phyloP scores from a whole-genome alignment of 2,329 filamentous ascomycete genomes.

The Ophiostoma fasciatum region DNA sequence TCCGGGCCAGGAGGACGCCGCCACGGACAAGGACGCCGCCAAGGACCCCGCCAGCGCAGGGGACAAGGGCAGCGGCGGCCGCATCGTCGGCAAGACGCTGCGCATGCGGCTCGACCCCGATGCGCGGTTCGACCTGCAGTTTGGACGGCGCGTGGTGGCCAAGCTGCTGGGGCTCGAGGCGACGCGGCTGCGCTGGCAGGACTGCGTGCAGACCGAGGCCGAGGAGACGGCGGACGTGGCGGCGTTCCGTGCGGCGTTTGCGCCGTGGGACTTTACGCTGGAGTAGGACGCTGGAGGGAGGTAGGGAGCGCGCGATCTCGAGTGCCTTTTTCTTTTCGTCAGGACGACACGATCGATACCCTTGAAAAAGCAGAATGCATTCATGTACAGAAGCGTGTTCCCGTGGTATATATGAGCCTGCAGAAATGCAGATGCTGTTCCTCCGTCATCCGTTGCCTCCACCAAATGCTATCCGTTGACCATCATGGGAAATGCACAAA shows the following conservation, averaged over 20 bases:
- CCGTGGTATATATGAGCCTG: not conserved
- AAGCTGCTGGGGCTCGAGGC: slow-evolving; percentile 68
- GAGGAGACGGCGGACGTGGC: slow-evolving; percentile 70
- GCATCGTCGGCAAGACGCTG: slow-evolving; percentile 52
- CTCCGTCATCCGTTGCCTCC: too few relatives aligned
- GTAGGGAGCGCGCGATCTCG: too few relatives aligned
- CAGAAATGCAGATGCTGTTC: too few relatives aligned
- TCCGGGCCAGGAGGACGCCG: slow-evolving; percentile 24
- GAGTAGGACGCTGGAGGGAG: slow-evolving; percentile 1
- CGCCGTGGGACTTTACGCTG: slow-evolving; percentile 69
- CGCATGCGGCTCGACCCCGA: slow-evolving; percentile 58
- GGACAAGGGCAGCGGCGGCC: slow-evolving; percentile 14
- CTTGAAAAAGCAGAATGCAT: too few relatives aligned
- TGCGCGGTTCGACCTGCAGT: slow-evolving; percentile 78
- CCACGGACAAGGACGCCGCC: slow-evolving; percentile 18
- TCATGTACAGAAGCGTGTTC: not conserved
- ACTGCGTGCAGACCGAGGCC: slow-evolving; percentile 60
- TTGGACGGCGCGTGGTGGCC: slow-evolving; percentile 72
- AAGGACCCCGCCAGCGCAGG: too few relatives aligned
- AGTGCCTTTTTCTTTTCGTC: too few relatives aligned
- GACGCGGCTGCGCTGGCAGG: slow-evolving; percentile 65
- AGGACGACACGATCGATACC: not conserved
- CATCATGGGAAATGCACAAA: not conserved
- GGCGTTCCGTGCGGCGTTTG: slow-evolving; percentile 68
- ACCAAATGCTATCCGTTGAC: too few relatives aligned